phyloP scores from a whole-genome alignment of 2,329 filamentous ascomycete genomes.

The Sclerotinia subarctica region DNA sequence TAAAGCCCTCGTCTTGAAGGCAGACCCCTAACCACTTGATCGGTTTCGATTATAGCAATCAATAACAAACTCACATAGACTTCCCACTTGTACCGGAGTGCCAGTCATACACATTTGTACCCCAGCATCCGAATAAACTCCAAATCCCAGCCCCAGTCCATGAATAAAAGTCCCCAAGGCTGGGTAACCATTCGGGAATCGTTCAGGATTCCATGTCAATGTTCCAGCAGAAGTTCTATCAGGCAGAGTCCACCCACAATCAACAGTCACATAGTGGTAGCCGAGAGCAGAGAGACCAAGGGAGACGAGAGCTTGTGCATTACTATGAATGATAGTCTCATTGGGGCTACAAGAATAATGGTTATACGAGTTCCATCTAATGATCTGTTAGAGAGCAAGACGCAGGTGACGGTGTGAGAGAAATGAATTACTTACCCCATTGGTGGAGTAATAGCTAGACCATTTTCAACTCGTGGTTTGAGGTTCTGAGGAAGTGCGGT shows the following conservation, averaged over 20 bases:
- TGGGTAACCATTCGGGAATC: slow-evolving; percentile 45
- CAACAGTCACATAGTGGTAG: slow-evolving; percentile 49
- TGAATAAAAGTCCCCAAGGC: slow-evolving; percentile 45
- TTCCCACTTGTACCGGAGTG: slow-evolving; percentile 31
- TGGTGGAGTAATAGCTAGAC: slow-evolving; percentile 31
- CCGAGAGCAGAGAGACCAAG: slow-evolving; percentile 45
- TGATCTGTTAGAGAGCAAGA: background rate
- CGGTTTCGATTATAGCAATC: background rate
- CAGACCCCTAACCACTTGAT: background rate
- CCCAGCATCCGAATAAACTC: slow-evolving; percentile 44
- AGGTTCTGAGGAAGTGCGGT: background rate
- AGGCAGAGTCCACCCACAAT: slow-evolving; percentile 50
- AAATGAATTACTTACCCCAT: slow-evolving; percentile 28
- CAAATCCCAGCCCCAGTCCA: slow-evolving; percentile 42
- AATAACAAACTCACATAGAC: slow-evolving; percentile 29
- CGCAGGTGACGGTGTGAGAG: background rate
- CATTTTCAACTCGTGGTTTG: slow-evolving; percentile 28
- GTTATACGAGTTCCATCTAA: slow-evolving; percentile 50
- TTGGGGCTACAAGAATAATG: slow-evolving; percentile 47
- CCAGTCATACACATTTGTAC: slow-evolving; percentile 37
- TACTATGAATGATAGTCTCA: slow-evolving; percentile 46
- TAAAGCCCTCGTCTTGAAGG: background rate
- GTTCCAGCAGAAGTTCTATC: slow-evolving; percentile 38
- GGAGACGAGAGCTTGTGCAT: slow-evolving; percentile 47
- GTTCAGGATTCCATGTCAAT: slow-evolving; percentile 43